Evolutionary conservation across 2,329 filamentous ascomycete genomes (phyloP), one percentile per base, ranked within the genome.

Genomic region (Arthroderma sp.): DNA sequence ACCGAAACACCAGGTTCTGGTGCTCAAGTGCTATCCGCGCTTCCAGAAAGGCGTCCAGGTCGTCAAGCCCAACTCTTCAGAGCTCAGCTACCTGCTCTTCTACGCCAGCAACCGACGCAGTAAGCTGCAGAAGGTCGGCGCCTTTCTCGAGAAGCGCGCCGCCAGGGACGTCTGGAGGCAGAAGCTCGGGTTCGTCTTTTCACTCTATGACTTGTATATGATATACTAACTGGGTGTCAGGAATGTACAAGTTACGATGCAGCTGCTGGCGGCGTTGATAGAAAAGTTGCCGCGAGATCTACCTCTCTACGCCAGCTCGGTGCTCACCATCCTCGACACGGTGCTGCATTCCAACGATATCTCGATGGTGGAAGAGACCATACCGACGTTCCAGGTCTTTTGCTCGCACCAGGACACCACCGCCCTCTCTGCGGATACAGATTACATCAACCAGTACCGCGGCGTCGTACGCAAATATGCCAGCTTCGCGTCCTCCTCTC

Each of bases 81-180:
- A 98, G 77, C 82, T 98, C 62, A 95, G 89, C 73, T 97, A 97
- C 71, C 82, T 98, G 63, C 83, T 97, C 56, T 97, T 95, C 79
- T 97, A 98, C 77, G 90, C 88, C 61, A 94, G 88, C 69, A 95
- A 91, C 65, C 88, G 91, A 60, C 85, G 89, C 63, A 91, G 88
- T 73, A 98, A 97, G 79, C 84, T 97, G 65, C 88, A 93, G 68
- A 98, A 98, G 75, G 91, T 98, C 64, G 90, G 89, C 71, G 84
- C 84, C 65, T 98, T 96, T 69, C 79, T 98, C 63, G 91, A 97
- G 76, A 94, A 91, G 78, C 89, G 91, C 76, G 93, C 89, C 21
- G 87, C 87, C 61, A 86, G 84, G 67, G 93, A 98, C 76, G 89
- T 96, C 63, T 94, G 86, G 83, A 87, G 88, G 68, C 81, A 83